Evolutionary conservation across 495 filamentous ascomycete species (phyloP), one percentile per base, ranked within the genome.

Genomic region (Neurospora intermedia): DNA sequence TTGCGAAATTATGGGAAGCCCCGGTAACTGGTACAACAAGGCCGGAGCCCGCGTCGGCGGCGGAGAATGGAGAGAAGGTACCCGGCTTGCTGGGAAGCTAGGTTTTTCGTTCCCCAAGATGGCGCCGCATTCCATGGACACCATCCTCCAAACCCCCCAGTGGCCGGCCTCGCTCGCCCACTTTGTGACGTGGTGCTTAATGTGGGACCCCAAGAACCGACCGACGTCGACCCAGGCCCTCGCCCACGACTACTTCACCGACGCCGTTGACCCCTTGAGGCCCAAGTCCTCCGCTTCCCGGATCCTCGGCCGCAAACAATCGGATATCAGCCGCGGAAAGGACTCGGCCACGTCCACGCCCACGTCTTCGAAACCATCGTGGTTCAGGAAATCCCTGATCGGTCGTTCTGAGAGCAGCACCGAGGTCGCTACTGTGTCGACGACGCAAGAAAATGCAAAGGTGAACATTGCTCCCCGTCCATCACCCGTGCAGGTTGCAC

Each of bases 71-170:
- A 92, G 92, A 77, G 96, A 99, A 76, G 96, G 96, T 43, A 93
- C 93, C 72, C 88, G 92, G 39, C 83, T 99, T 73, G 96, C 96
- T 46, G 92, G 95, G 72, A 97, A 98, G 84, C 88, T 99, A 69
- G 96, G 96, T 35, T 99, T 99, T 79, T 97, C 95, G 0, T 99
- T 99, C 84, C 96, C 96, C 69, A 98, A 96, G 91, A 99, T 99
- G 96, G 94, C 96, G 48, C 96, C 96, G 27, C 95, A 98, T 79
- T 88, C 94, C 6, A 96, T 99, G 92, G 96, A 98, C 74, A 93
- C 92, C 39, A 96, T 98, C 75, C 87, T 98, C 6, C 93, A 93
- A 75, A 77, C 91, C 6, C 94, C 96, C 16, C 92, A 96, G 78
- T 99, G 96, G 96, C 96, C 96, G 5, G 84, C 90, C 1, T 92